Evolutionary conservation across 768 basidiomycete species (phyloP), one percentile per base, ranked within the genome.

Genomic region (Pleurotus ostreatus): DNA sequence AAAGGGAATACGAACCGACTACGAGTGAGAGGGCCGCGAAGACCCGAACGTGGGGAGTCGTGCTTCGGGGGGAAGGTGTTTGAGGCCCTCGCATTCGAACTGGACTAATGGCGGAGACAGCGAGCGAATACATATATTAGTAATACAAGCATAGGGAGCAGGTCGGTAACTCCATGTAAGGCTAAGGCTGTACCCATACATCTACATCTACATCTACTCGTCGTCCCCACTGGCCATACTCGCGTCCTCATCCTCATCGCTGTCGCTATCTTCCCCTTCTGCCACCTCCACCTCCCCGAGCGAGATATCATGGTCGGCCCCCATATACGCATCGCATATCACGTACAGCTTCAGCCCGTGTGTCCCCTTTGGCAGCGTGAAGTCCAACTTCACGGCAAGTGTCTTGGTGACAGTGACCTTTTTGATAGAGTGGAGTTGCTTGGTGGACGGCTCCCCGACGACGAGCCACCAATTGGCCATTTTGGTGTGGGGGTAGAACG

Each of bases 401-500:
- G 69, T 86, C 75, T 81, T 95, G 83, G 78, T 91, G 78, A 94
- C 83, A 0, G 96, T 96, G 26, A 98, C 92, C 43, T 88, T 88
- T 76, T 97, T 96, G 73, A 86, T 76, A 72, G 92, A 77, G 4
- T 93, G 86, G 11, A 99, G 76, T 62, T 93, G 89, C 38, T 85
- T 83, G n/a, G 83, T 85, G 34, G 75, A 75, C 4, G 87, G 78
- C 52, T 95, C 90, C n/a, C 93, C 94, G 11, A 98, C 79, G 46
- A 98, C 94, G 34, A 98, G 80, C 95, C 95, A 98, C 96, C 95
- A 98, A 65, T 94, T 94, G 56, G 90, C 85, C 70, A 93, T 82
- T 78, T 98, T 98, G 71, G 87, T 88, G 54, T 73, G 77, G 0
- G 96, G 96, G 75, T 90, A 98, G 74, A 86, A 90, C 0, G 97